Percentiles rank a stretch among this genome's conserved stretches.
Conservation (phyloP, 805 yeast genomes). For the Myxozyma lipomycoides region DNA sequence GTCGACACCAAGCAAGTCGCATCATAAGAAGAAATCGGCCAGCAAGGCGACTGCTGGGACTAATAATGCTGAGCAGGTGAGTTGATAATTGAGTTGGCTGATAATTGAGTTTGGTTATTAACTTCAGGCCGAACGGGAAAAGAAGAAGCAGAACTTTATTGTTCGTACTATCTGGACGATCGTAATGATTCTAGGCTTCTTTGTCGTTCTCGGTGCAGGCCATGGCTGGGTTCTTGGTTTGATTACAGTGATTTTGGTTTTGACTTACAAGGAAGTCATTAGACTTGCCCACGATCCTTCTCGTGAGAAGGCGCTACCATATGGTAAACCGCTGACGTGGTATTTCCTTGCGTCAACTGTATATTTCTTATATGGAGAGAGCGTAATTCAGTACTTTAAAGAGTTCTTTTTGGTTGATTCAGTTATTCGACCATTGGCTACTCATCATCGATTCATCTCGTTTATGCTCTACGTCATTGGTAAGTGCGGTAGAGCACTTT, state of each 20-base stretch:
- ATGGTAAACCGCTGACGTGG: slow-evolving; percentile 33
- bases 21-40: too few species aligned
- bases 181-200: slow-evolving; percentile 77
- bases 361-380: slow-evolving; percentile 84
- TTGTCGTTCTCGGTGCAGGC: slow-evolving; percentile 70
- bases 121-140: slow-evolving; percentile 47
- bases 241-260: slow-evolving; percentile 68
- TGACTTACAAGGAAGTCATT: slow-evolving; percentile 88
- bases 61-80: too few species aligned
- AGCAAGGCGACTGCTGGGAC: too few species aligned
- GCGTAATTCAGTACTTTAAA: slow-evolving; percentile 64
- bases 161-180: slow-evolving; percentile 91
- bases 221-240: slow-evolving; percentile 73
- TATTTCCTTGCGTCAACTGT: slow-evolving; percentile 74
- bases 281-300: slow-evolving; percentile 82
- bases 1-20: too few species aligned
- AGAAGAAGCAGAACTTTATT: slow-evolving; percentile 75
- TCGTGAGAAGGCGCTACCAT: slow-evolving; percentile 72
- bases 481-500: too few species aligned
- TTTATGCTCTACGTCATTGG: slow-evolving; percentile 61
- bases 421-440: slow-evolving; percentile 54
- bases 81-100: too few species aligned
- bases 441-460: slow-evolving; percentile 78
- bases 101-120: too few species aligned
- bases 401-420: slow-evolving; percentile 51